These are phyloP conservation scores for Nicotiana undulata DNA, from an alignment of 257 asterid species.

Conservation along the genomic window DNA sequence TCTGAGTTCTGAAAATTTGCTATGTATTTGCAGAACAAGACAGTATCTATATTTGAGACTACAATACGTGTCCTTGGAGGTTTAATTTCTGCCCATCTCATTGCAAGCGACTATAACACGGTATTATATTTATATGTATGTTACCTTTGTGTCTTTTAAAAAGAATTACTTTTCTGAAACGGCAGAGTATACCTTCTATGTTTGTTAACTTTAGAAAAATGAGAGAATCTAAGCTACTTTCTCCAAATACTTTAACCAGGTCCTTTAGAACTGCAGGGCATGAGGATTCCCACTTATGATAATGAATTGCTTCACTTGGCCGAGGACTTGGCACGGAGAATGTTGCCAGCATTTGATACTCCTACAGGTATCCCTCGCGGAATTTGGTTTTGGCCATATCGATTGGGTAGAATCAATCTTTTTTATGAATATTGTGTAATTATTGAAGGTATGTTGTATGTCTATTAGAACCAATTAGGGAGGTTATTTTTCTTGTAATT, in stretches of 20 bases:
- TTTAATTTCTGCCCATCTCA: constrained; percentile 92
- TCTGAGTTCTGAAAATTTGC: constrained; percentile 8
- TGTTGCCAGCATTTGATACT: constrained; percentile 98
- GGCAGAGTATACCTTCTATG: neutral
- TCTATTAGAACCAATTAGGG: neutral
- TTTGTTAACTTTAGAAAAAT: neutral
- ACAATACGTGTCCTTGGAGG: constrained; percentile 97
- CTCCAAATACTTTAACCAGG: constrained; percentile 3
- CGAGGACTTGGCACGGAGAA: constrained; percentile 81
- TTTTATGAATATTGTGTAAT: neutral
- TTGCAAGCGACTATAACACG: constrained; percentile 94
- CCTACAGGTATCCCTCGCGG: constrained; percentile 66
- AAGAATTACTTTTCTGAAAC: neutral
- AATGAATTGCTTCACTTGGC: constrained; percentile 88
- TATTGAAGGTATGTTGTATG: neutral
- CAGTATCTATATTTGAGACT: constrained; percentile 94
- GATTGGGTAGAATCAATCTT: neutral
- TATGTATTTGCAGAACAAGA: constrained; percentile 71
- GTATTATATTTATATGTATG: constrained; percentile 29
- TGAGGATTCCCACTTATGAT: constrained; percentile 83
- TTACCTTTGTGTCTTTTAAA: neutral
- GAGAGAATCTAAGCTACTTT: neutral
- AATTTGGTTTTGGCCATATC: neutral
- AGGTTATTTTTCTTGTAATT: neutral
- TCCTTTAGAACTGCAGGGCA: constrained; percentile 54